Base-by-base conservation (phyloP, 1,284 basidiomycete species). In the Porogramme epimiltina region DNA sequence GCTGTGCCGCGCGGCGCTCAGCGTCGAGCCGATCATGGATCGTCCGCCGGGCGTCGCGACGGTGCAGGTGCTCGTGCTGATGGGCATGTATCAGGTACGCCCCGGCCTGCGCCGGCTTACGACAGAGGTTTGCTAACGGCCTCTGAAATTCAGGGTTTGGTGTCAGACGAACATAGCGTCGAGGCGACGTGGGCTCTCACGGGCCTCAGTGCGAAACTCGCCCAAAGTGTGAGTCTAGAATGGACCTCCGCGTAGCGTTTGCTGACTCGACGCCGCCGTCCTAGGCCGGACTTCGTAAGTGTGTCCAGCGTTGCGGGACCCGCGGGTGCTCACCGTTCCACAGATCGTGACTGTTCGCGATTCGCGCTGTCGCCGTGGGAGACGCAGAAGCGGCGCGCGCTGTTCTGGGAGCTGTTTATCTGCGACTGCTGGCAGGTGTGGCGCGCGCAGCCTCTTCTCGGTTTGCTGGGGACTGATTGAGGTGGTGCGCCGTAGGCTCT, bases 1-100 rank as follows among this genome's bases (percentile, higher is more conserved):
- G 52, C 66, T 86, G 22, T 77, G 82, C 4, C 78, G 84, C 50
- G 83, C 82, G 1, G 79, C 86, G 26, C 62, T 90, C 58, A 79
- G 78, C 34, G 63, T 87, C 19, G 83, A 87, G 60, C 83, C 85
- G 1, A 77, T 88, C 3, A 63, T 87, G 42, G 85, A 88, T 50
- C 71, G 83, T 11, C 80, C 84, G 1, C 85, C 87, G 0, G 81
- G 80, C 18, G 79, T 89, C 4, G 73, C 81, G 16, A 89, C 85
- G 0, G 79, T 89, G 15, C 87, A 89, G 66, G 75, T 84, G 0
- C 61, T 89, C 31, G 77, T 81, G 28, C 62, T 89, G 44, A 81
- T 89, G 73, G 85, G 74, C 0, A 85, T 89, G 42, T 89, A 85
- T 58, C 82, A 87, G 63, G 86, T 65, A 31, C 16, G 28, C 28